A percentile compares a stretch with the other conserved stretches of the same genome.
These are phyloP conservation scores for Clonostachys solani DNA, from an alignment of 2,329 filamentous ascomycete genomes.

Conservation along the genomic window DNA sequence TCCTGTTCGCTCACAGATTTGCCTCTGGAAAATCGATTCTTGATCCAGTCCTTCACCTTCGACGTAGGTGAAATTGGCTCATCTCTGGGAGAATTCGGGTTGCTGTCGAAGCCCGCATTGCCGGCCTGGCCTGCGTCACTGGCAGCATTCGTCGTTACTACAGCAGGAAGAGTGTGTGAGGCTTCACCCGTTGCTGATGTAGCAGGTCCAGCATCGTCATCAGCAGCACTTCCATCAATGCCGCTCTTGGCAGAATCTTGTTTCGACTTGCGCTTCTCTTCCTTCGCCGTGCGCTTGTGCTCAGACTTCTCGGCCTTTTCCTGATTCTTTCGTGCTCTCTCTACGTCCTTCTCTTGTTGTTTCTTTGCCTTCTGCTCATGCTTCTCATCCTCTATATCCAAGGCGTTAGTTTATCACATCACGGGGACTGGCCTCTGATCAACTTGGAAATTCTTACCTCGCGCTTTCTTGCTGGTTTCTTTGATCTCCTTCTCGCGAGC, in stretches of 20 bases:
- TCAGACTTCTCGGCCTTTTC: constrained; percentile 48
- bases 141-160: neutral
- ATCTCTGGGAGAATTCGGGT: constrained; percentile 2
- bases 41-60: constrained; percentile 51
- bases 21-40: constrained; percentile 42
- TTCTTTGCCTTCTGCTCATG: constrained; percentile 24
- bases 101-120: neutral
- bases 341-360: constrained; percentile 18
- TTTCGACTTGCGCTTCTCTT: constrained; percentile 46
- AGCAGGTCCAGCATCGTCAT: neutral
- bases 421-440: neutral
- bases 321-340: constrained; percentile 40
- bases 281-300: constrained; percentile 44
- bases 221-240: constrained; percentile 8
- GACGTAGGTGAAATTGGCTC: constrained; percentile 23
- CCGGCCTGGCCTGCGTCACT: neutral
- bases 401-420: neutral
- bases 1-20: constrained; percentile 31
- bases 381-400: constrained; percentile 37
- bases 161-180: neutral
- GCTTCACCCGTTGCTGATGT: neutral
- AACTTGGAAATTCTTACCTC: constrained; percentile 41
- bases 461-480: constrained; percentile 49
- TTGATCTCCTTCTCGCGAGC: constrained; percentile 47
- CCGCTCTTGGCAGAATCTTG: constrained; percentile 9